A percentile compares a stretch with the other conserved stretches of the same genome.
phyloP scores from a whole-genome alignment of 768 basidiomycete genomes.

The Mycena chlorophos region DNA sequence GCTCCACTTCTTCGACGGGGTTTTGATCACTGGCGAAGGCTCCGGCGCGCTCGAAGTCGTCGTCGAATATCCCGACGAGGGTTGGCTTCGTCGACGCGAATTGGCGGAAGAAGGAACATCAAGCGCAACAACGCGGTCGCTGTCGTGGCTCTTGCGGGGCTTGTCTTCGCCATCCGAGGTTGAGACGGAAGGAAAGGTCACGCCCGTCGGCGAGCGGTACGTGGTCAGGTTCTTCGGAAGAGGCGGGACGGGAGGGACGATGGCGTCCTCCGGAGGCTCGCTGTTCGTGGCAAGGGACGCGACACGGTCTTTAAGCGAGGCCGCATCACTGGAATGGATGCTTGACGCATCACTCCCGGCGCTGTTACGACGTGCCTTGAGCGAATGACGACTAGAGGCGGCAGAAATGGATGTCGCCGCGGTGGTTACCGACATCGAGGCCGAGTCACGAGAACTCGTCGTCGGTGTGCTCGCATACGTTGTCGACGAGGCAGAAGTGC shows the following conservation, averaged over 20 bases:
- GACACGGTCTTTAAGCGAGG: conserved; percentile 65
- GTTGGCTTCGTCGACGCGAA: conserved; percentile 40
- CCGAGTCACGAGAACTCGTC: conserved; percentile 85
- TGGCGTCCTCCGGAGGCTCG: conserved; percentile 59
- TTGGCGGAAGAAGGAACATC: conserved; percentile 50
- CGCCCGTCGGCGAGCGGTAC: conserved; percentile 65
- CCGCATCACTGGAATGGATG: conserved; percentile 67
- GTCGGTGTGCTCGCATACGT: conserved; percentile 78
- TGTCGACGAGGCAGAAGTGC: conserved; percentile 87
- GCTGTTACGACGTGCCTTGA: conserved; percentile 75
- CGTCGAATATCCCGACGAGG: conserved; percentile 37
- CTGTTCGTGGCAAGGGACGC: conserved; percentile 58
- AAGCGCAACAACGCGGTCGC: conserved; percentile 46
- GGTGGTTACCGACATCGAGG: conserved; percentile 75
- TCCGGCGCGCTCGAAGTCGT: conserved; percentile 43
- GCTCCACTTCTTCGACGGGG: conserved; percentile 96
- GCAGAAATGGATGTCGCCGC: conserved; percentile 77
- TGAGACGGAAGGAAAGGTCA: conserved; percentile 49
- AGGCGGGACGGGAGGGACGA: conserved; percentile 92
- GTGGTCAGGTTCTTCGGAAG: conserved; percentile 86
- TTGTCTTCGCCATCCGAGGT: conserved; percentile 44
- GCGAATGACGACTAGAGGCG: conserved; percentile 71
- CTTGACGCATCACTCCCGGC: conserved; percentile 84
- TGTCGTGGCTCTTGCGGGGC: conserved; percentile 44
- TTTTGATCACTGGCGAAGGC: conserved; percentile 56